Base-by-base conservation (phyloP, 2,329 filamentous ascomycete species). In the Apiospora arundinis region DNA sequence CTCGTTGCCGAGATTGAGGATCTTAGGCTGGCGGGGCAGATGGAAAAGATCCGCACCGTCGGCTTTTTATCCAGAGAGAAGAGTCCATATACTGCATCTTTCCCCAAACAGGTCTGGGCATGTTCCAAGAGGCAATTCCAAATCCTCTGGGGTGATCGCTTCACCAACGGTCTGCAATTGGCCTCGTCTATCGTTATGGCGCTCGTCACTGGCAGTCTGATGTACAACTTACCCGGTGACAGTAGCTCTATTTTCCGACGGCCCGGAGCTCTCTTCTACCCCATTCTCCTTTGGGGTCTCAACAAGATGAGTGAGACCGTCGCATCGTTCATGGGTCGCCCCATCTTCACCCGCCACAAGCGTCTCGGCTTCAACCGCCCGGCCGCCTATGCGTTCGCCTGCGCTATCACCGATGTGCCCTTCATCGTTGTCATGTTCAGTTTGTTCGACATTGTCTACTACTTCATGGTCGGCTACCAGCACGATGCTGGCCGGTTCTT, bases 141-240 rank as follows among this genome's bases (percentile, higher is more conserved):
- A 65, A 76, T 79, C 40, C 77, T 80, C 72, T 76, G 79, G 72
- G 79, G 80, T 21, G 78, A 81, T 71, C 73, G 78, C 23, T 67
- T 78, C 9, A 76, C 80, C 0, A 77, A 81, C 14, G 73, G 76
- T 12, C 73, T 79, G 21, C 77, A 80, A 60, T 70, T 89, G 1
- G 85, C 89, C 72, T 91, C 92, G 76, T 91, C 92, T 76, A 85
- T 88, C 52, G 83, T 90, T 73, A 88, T 92, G 82, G 88, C 91
- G 45, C 82, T 94, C 67, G 88, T 94, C 74, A 87, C 92, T 69
- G 89, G 74, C 85, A 89, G 78, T 69, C 86, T 93, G 71, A 93
- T 93, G 80, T 93, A 88, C 83, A 89, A 92, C 77, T 81, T 92
- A 25, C 78, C 83, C 8, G 73, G 81, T 0, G 84, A 85, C 32